A percentile compares a stretch with the other conserved stretches of the same genome.
These are phyloP conservation scores for Bipolaris oryzae DNA, from an alignment of 2,329 filamentous ascomycete genomes.

Conservation along the genomic window DNA sequence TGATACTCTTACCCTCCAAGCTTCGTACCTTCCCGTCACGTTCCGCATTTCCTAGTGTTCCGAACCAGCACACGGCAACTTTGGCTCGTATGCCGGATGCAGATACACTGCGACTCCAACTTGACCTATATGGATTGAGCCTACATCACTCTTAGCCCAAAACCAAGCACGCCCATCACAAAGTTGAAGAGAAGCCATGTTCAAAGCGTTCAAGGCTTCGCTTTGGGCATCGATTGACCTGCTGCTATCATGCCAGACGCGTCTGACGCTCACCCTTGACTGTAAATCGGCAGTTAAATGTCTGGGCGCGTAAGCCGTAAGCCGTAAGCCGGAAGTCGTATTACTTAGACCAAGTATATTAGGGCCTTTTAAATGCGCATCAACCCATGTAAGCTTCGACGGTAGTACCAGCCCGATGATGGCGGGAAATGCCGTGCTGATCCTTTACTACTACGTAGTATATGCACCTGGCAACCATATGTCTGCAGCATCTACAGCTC, in stretches of 20 bases:
- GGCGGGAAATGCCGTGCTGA: not conserved
- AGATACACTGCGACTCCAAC: not conserved
- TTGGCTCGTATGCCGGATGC: not conserved
- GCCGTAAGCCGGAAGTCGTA: too few species aligned
- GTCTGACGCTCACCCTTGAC: not conserved
- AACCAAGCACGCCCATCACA: not conserved
- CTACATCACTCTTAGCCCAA: not conserved
- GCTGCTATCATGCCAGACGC: not conserved
- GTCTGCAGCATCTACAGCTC: not conserved
- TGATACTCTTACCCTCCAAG: not conserved
- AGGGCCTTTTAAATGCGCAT: not conserved
- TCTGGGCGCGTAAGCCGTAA: not conserved
- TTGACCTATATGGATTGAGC: not conserved
- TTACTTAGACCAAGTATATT: not conserved
- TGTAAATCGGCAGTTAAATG: not conserved
- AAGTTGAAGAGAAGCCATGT: not conserved
- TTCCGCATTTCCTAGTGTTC: not conserved
- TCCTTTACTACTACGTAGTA: too few species aligned
- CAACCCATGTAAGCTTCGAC: not conserved
- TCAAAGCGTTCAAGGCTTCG: not conserved
- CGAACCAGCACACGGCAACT: not conserved
- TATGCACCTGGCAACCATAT: not conserved
- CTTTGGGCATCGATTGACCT: not conserved
- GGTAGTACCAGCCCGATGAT: not conserved
- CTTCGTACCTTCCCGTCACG: not conserved